Evolutionary conservation across 1,139 yeast genomes (phyloP), one percentile per base, ranked within the genome.

Genomic region (Taiozyma sp.): DNA sequence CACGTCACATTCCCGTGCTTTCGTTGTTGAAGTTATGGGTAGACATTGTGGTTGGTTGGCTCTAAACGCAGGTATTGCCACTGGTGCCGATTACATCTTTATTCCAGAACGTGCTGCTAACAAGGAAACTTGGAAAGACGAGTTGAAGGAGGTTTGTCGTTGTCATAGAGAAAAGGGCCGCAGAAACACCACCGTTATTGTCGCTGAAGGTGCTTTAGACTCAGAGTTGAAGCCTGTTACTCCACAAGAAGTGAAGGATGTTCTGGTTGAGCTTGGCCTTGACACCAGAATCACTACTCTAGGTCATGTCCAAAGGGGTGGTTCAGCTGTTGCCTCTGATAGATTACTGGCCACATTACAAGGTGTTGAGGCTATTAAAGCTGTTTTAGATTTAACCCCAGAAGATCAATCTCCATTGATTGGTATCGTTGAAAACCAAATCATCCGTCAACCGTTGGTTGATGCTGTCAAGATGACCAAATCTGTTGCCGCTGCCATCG

Each of bases 41-140:
- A 77, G 95, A 68, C 93, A 86, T 63, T 86, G 95, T 73, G 95
- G 95, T 58, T 86, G 95, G 95, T 75, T 86, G 57, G 93, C 88
- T 1, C 71, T 86, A 57, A 85, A 85, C 88, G 86, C 93, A 2
- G 93, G 93, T 60, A 79, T 86, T 53, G 83, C 91, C 26, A 85
- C 93, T 16, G 83, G 87, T 64, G 93, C 95, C 2, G 95, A 86
- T 66, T 85, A 80, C 63, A 84, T 85, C 51, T 81, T 86, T 63
- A 85, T 86, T 51, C 95, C 95, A 11, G 95, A 86, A 70, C 80
- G 85, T 67, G 91, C 95, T 8, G 77, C 85, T 2, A 70, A 76
- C 45, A 70, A 79, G 54, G 71, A 74, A 44, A 76, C 80, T 60
- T 81, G 91, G 91, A 76, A 80, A 60, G 80, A 79, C 30, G 85